Percentiles rank a stretch among this genome's conserved stretches.
phyloP scores from a whole-genome alignment of 768 basidiomycete species.

The Termitomyces titanicus region DNA sequence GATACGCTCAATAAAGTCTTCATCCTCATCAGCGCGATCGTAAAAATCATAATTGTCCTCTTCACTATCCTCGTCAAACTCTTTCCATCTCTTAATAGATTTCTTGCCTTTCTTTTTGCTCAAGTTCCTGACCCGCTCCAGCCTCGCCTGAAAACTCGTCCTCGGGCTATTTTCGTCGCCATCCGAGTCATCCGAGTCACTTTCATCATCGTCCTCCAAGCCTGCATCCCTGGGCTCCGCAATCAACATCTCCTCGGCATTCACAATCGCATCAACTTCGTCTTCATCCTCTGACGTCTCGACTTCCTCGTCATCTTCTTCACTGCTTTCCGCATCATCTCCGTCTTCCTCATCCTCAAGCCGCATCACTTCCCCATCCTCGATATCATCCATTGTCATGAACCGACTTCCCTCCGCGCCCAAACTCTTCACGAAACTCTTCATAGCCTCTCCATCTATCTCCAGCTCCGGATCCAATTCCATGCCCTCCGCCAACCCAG shows the following conservation, averaged over 20 bases:
- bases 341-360: slow-evolving; percentile 46
- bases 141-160: slow-evolving; percentile 42
- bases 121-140: slow-evolving; percentile 34
- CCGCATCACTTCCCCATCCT: slow-evolving; percentile 56
- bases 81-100: slow-evolving; percentile 20
- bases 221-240: slow-evolving; percentile 27
- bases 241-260: slow-evolving; percentile 40
- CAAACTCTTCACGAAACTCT: slow-evolving; percentile 27
- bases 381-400: slow-evolving; percentile 66
- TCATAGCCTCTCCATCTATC: slow-evolving; percentile 45
- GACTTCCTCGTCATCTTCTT: slow-evolving; percentile 40
- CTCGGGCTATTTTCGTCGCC: slow-evolving; percentile 35
- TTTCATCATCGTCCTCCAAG: slow-evolving; percentile 29
- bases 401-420: slow-evolving; percentile 21
- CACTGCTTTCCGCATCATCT: slow-evolving; percentile 45
- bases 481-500: slow-evolving; percentile 53
- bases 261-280: slow-evolving; percentile 34
- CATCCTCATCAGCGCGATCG: slow-evolving; percentile 47
- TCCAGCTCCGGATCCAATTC: slow-evolving; percentile 58
- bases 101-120: slow-evolving; percentile 18
- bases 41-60: slow-evolving; percentile 29
- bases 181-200: slow-evolving; percentile 32
- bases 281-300: slow-evolving; percentile 26
- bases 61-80: slow-evolving; percentile 28
- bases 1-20: slow-evolving; percentile 51